A percentile compares a stretch with the other conserved stretches of the same genome.
phyloP scores from a whole-genome alignment of 345 rosid species.

The Euclidium syriacum region DNA sequence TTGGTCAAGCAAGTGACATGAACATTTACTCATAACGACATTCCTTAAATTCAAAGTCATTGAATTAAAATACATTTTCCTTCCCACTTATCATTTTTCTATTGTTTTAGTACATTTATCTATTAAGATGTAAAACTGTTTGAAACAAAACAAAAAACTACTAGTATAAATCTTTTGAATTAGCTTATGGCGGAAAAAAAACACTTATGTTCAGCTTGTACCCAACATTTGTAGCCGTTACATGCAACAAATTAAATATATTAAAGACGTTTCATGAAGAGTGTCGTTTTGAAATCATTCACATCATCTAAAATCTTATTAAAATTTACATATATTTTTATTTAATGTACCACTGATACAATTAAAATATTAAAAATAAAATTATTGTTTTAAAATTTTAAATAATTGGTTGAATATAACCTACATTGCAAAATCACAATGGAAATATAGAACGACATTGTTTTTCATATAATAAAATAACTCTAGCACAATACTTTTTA shows the following conservation, averaged over 20 bases:
- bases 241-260: neutral
- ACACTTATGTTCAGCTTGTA: slow-evolving; percentile 4
- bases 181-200: neutral
- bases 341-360: too few species aligned
- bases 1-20: slow-evolving; percentile 23
- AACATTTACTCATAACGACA: slow-evolving; percentile 21
- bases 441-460: too few species aligned
- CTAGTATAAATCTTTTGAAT: neutral
- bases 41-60: slow-evolving; percentile 28
- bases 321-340: too few species aligned
- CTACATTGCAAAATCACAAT: too few species aligned
- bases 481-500: too few species aligned
- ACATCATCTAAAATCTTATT: too few species aligned
- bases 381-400: too few species aligned
- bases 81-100: neutral
- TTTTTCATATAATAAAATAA: too few species aligned
- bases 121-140: neutral
- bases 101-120: neutral
- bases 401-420: too few species aligned
- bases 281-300: too few species aligned
- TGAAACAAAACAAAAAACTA: neutral
- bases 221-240: slow-evolving; percentile 21
- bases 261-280: too few species aligned
- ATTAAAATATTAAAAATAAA: too few species aligned
- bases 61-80: slow-evolving; percentile 6